A percentile compares a stretch with the other conserved stretches of the same genome.
Evolutionary conservation across 2,329 filamentous ascomycete species (phyloP).

Genomic region (Ascosphaera acerosa): DNA sequence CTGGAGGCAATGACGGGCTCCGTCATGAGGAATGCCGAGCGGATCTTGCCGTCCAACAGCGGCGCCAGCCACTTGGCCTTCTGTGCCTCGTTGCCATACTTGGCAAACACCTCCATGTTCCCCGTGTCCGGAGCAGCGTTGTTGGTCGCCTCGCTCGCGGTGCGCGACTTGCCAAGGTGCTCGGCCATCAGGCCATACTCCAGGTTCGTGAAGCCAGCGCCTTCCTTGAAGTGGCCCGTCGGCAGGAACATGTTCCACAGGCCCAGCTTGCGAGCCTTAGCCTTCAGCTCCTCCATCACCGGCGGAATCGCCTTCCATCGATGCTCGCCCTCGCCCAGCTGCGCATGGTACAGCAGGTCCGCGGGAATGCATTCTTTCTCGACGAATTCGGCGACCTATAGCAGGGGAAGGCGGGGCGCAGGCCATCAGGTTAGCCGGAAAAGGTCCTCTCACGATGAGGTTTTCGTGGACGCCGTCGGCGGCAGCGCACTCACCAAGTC

Average conservation of each 20-base stretch:
- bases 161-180: constrained; percentile 63
- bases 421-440: constrained; percentile 3
- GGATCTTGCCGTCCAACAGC: constrained; percentile 59
- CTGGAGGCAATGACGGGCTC: constrained; percentile 71
- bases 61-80: constrained; percentile 65
- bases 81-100: constrained; percentile 71
- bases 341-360: constrained; percentile 55
- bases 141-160: constrained; percentile 64
- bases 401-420: not conserved
- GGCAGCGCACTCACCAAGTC: constrained; percentile 32
- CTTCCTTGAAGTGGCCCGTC: constrained; percentile 85
- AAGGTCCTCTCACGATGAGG: no score
- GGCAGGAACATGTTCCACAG: constrained; percentile 98
- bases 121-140: constrained; percentile 80
- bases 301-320: constrained; percentile 61
- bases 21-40: constrained; percentile 83
- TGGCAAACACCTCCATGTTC: constrained; percentile 87
- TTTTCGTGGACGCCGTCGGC: not conserved
- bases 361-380: constrained; percentile 83
- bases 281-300: constrained; percentile 74
- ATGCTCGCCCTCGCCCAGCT: constrained; percentile 47
- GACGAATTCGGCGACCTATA: constrained; percentile 83
- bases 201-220: constrained; percentile 78
- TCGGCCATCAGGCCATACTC: constrained; percentile 98
- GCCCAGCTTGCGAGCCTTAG: constrained; percentile 53